These are phyloP conservation scores for Globisporangium camurandrum DNA, from an alignment of 352 stramenopile species.

Conservation along the genomic window DNA sequence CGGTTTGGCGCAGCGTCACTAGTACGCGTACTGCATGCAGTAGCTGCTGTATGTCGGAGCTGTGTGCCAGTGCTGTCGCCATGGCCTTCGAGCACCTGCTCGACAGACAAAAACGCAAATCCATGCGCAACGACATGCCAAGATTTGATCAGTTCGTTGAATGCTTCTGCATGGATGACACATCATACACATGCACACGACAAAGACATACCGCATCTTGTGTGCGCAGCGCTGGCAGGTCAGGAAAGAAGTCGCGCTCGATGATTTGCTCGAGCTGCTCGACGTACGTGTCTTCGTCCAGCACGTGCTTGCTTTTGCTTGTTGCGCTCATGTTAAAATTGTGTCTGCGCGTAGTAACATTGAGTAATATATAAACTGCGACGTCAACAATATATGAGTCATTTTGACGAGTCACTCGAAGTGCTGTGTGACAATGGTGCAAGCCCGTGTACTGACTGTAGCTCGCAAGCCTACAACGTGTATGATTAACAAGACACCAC, in stretches of 20 bases:
- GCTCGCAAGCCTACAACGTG: too few species aligned
- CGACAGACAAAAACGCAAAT: background rate
- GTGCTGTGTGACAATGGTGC: too few species aligned
- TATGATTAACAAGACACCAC: too few species aligned
- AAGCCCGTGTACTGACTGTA: too few species aligned
- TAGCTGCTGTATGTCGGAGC: slow-evolving; percentile 11
- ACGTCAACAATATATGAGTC: too few species aligned
- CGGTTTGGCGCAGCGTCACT: background rate
- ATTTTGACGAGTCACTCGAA: too few species aligned
- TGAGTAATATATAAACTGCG: too few species aligned
- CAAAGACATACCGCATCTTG: slow-evolving; percentile 45
- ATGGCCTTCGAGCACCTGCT: slow-evolving; percentile 19
- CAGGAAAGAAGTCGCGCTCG: slow-evolving; percentile 84
- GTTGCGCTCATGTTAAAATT: too few species aligned
- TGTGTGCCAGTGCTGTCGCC: slow-evolving; percentile 7
- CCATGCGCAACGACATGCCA: background rate
- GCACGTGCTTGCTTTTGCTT: slow-evolving; percentile 28
- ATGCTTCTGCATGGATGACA: too few species aligned
- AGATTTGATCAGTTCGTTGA: background rate
- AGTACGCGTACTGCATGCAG: slow-evolving; percentile 9
- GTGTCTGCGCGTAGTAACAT: too few species aligned
- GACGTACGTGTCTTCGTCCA: slow-evolving; percentile 81
- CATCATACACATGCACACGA: too few species aligned
- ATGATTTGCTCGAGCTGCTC: slow-evolving; percentile 70
- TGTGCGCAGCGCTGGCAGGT: slow-evolving; percentile 46